Evolutionary conservation across 2,329 filamentous ascomycete genomes (phyloP), one percentile per base, ranked within the genome.

Genomic region (Exophiala sp.): DNA sequence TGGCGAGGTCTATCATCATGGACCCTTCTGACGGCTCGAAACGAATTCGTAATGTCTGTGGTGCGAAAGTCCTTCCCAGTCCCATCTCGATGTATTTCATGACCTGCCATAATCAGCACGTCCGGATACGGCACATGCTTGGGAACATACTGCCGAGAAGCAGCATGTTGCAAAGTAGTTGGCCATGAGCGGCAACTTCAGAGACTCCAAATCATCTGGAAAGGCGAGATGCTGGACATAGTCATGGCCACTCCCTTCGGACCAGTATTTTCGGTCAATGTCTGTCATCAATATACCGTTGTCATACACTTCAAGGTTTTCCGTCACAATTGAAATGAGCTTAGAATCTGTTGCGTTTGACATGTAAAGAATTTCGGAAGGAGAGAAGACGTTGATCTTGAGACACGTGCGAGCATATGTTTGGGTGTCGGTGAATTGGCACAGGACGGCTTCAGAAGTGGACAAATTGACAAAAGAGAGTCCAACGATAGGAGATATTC

Each of bases 1-100:
- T 95, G 0, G 89, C 87, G 2, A 94, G 79, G 65, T 96, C 92
- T 63, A 97, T 95, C 82, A 95, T 89, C 91, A 97, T 96, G 0
- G 90, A 89, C 20, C 92, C 88, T 66, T 95, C 89, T 0, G 90
- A 91, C 1, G 91, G 87, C 64, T 92, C 86, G 62, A 95, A 96
- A 59, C 84, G 86, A 65, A 97, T 87, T 3, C 90, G 84, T 32
- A 97, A 79, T 16, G 91, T 91, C 66, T 94, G 86, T n/a, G 80
- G 77, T 3, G 84, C 78, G 66, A 96, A 94, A 0, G 79, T 82
- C 55, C 86, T 78, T 3, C 78, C 78, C 57, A 90, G 78, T 5
- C 84, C 82, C 1, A 86, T 71, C 53, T 95, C 88, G 43, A 95
- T 80, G 67, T 89, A 95, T 64, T 89, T 89, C 67, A 97, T 76